Evolutionary conservation across 2,329 filamentous ascomycete species (phyloP), one percentile per base, ranked within the genome.

Genomic region (Corinectria fuckeliana): DNA sequence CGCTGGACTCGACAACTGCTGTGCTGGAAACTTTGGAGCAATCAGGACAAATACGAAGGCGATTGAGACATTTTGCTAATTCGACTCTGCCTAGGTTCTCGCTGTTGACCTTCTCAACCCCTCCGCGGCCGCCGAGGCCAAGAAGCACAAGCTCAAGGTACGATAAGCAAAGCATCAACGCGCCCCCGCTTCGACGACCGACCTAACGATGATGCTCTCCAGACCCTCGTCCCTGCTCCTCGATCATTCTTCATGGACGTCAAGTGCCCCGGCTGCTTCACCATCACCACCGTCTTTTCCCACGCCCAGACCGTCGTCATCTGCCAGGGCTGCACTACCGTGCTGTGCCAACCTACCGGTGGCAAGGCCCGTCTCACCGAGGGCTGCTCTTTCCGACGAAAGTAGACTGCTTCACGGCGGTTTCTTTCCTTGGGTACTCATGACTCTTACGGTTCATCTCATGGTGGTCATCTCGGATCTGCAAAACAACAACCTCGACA

Each of bases 101-200:
- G 95, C 95, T 83, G 92, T 98, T 88, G 95, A 99, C 88, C 93
- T 99, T 78, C 91, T 99, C 84, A 98, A 99, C 92, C 95, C 95
- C 80, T 91, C 91, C 80, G 91, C 94, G 84, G 92, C 92, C 83
- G 89, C 94, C 82, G 95, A 99, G 91, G 93, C 93, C 79, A 92
- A 93, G 87, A 98, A 98, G 91, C 95, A 99, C 92, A 99, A 99
- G 92, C 92, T 99, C 82, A 99, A 99, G 93, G 93, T 97, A 92
- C 71, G 73, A 71, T 61, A 50, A 61, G 39, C 49, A 48, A 65
- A 32, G 26, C 23, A 54, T 26, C 42, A 64, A 49, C 30, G 36
- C 42, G n/a, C 59, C 26, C 61, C 28, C 57, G 62, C 54, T 56
- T 58, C 56, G 53, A 61, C 34, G 50, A 61, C 62, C 57, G 65